These are phyloP conservation scores for Ephemerocybe angulata DNA, from an alignment of 768 basidiomycete species.

Conservation along the genomic window DNA sequence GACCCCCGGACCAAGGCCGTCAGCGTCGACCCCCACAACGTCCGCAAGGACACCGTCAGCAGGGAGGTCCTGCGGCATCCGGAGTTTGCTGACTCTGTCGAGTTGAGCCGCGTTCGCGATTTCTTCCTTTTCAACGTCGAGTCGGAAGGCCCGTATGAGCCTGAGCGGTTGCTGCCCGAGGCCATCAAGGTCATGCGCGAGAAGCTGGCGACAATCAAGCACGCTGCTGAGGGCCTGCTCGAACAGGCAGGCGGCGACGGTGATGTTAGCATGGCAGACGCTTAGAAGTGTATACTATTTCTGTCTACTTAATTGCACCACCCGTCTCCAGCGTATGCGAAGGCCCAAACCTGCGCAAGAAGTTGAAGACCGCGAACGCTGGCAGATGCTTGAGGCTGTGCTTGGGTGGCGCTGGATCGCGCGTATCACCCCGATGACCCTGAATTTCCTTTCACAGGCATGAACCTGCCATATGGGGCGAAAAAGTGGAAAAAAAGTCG, in stretches of 20 bases:
- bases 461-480: no score
- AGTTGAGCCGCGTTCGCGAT: slow-evolving; percentile 83
- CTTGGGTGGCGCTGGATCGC: no score
- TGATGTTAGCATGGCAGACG: slow-evolving; percentile 55
- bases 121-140: slow-evolving; percentile 92
- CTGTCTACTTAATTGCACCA: no score
- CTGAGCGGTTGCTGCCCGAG: slow-evolving; percentile 78
- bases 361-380: no score
- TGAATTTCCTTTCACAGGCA: no score
- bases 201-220: slow-evolving; percentile 62
- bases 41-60: slow-evolving; percentile 85
- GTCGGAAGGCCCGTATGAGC: slow-evolving; percentile 84
- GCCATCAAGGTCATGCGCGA: slow-evolving; percentile 76
- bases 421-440: no score
- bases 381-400: no score
- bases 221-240: slow-evolving; percentile 57
- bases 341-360: no score
- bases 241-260: slow-evolving; percentile 32
- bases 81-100: slow-evolving; percentile 81
- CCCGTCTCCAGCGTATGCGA: no score
- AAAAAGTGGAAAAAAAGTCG: no score
- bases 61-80: slow-evolving; percentile 90
- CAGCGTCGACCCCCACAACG: slow-evolving; percentile 56
- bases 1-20: slow-evolving; percentile 55
- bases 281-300: slow-evolving; percentile 13